A percentile compares a stretch with the other conserved stretches of the same genome.
These are phyloP conservation scores for Asterophora lycoperdoides DNA, from an alignment of 768 basidiomycete species.

Conservation along the genomic window DNA sequence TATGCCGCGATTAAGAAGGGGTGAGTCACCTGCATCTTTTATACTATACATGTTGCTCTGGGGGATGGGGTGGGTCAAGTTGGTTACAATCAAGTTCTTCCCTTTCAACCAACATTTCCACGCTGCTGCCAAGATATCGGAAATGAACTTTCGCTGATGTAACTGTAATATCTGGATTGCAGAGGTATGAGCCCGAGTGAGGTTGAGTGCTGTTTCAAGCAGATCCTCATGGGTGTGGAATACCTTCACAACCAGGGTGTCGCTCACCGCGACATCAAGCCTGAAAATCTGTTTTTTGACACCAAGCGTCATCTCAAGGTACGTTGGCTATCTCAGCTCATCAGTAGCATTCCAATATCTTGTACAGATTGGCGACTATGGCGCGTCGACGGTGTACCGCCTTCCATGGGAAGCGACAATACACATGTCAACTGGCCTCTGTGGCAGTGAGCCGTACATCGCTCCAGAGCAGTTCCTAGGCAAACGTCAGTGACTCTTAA, in stretches of 20 bases:
- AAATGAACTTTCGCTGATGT: constrained; percentile 13
- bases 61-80: background rate
- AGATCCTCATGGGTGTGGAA: constrained; percentile 81
- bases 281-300: constrained; percentile 96
- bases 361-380: constrained; percentile 90
- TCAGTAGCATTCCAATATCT: background rate
- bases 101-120: constrained; percentile 3
- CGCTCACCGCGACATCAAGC: constrained; percentile 97
- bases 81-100: constrained; percentile 3
- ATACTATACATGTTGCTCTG: constrained; percentile 5
- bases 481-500: constrained; percentile 72
- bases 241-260: constrained; percentile 97
- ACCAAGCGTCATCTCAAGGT: constrained; percentile 92
- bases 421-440: constrained; percentile 95
- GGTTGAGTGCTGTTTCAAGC: constrained; percentile 97
- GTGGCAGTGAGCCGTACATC: constrained; percentile 98
- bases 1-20: constrained; percentile 99
- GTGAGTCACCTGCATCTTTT: constrained; percentile 35
- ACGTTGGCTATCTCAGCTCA: constrained; percentile 10
- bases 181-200: constrained; percentile 80
- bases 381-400: constrained; percentile 97
- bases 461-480: constrained; percentile 96
- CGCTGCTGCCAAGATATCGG: constrained; percentile 2
- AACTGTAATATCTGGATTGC: constrained; percentile 9
- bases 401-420: constrained; percentile 97